Conservation (phyloP, 2,329 filamentous ascomycete genomes). For the Sclerotinia subarctica region DNA sequence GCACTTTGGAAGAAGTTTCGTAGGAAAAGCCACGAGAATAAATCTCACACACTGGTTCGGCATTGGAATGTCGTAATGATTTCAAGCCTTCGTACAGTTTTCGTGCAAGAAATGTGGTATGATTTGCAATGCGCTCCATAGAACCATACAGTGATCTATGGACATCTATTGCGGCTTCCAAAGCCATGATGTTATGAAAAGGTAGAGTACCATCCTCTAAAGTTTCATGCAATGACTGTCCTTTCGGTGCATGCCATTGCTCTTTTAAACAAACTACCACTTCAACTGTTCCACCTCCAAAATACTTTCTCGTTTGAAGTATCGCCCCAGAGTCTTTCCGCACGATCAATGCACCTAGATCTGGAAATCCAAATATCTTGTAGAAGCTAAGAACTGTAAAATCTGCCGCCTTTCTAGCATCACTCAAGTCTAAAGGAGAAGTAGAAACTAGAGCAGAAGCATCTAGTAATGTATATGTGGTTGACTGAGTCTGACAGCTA, state of each 20-base stretch:
- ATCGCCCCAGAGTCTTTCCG: constrained; percentile 64
- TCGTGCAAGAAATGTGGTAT: constrained; percentile 64
- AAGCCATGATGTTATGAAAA: constrained; percentile 83
- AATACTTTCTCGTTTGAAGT: constrained; percentile 71
- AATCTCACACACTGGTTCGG: constrained; percentile 35
- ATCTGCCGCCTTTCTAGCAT: constrained; percentile 64
- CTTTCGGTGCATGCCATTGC: constrained; percentile 79
- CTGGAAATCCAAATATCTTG: constrained; percentile 97
- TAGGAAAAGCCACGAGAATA: constrained; percentile 39
- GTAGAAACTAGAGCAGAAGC: constrained; percentile 80
- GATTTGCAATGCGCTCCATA: constrained; percentile 65
- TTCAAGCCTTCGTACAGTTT: constrained; percentile 57
- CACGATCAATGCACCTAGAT: constrained; percentile 81
- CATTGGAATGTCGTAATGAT: constrained; percentile 65
- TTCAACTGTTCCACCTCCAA: constrained; percentile 92
- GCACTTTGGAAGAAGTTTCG: constrained; percentile 39
- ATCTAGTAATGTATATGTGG: constrained; percentile 70
- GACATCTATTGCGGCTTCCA: constrained; percentile 68
- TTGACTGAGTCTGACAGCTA: constrained; percentile 27
- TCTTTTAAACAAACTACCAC: constrained; percentile 76
- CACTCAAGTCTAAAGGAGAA: constrained; percentile 66
- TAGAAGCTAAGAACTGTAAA: constrained; percentile 88
- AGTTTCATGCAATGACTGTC: constrained; percentile 68
- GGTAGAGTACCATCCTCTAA: constrained; percentile 91
- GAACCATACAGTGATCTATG: constrained; percentile 69